A percentile compares a stretch with the other conserved stretches of the same genome.
Conservation (phyloP, 495 filamentous ascomycete genomes). For the Aspergillus funiculosus region DNA sequence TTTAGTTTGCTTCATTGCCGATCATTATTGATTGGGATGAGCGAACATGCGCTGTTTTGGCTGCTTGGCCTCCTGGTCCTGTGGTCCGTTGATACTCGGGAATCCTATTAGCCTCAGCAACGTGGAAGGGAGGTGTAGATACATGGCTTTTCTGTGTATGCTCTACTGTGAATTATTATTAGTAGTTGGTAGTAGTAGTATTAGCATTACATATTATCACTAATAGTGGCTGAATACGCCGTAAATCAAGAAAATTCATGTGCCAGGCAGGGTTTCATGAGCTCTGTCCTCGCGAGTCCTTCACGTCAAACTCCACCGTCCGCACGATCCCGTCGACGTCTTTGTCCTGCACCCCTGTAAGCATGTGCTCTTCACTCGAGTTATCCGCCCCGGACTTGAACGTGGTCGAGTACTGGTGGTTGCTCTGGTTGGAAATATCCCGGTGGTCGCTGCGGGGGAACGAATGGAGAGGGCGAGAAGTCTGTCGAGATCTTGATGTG, state of each 20-base stretch:
- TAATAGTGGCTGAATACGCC: too few species aligned
- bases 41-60: too few species aligned
- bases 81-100: too few species aligned
- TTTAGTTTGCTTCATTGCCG: too few species aligned
- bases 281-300: slow-evolving; percentile 14
- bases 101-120: too few species aligned
- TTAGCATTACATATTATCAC: too few species aligned
- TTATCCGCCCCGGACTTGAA: slow-evolving; percentile 17
- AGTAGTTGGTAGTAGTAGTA: too few species aligned
- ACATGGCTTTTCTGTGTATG: too few species aligned
- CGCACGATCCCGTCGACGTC: slow-evolving; percentile 25
- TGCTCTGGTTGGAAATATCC: slow-evolving; percentile 19
- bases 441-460: slow-evolving; percentile 20
- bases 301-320: slow-evolving; percentile 31
- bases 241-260: background rate
- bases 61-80: too few species aligned
- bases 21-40: too few species aligned
- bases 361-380: slow-evolving; percentile 28
- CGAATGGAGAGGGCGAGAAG: slow-evolving; percentile 24
- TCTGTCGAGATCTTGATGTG: slow-evolving; percentile 18
- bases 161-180: too few species aligned
- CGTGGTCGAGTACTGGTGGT: slow-evolving; percentile 8
- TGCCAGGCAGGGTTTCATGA: background rate
- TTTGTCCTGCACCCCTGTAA: slow-evolving; percentile 7
- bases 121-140: too few species aligned